A percentile compares a stretch with the other conserved stretches of the same genome.
These are phyloP conservation scores for Hypoxylon sp. DNA, from an alignment of 2,329 filamentous ascomycete genomes.

Conservation along the genomic window DNA sequence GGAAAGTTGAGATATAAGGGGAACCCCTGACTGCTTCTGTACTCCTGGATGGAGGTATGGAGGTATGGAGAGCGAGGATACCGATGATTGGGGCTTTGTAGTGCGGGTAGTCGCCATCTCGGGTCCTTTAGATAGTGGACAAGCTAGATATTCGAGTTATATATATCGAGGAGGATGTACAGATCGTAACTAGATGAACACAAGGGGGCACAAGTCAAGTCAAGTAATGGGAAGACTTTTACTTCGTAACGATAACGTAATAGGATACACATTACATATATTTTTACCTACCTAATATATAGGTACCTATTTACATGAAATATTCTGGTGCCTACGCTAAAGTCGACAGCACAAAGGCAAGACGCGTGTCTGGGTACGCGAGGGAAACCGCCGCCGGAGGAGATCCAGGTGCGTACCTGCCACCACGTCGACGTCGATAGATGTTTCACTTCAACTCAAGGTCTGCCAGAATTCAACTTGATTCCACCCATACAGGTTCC, in stretches of 20 bases:
- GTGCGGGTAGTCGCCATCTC: not conserved
- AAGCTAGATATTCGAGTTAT: not conserved
- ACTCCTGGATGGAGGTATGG: not conserved
- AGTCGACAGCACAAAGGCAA: too few species aligned
- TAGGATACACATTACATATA: not conserved
- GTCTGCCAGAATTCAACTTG: not conserved
- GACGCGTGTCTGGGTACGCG: too few species aligned
- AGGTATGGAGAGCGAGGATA: not conserved
- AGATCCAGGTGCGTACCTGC: not conserved
- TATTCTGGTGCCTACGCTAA: too few species aligned
- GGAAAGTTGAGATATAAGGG: slow-evolving; percentile 15
- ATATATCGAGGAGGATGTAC: not conserved
- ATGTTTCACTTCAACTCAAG: not conserved
- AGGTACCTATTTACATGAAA: not conserved
- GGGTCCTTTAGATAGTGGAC: not conserved
- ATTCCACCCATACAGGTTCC: not conserved
- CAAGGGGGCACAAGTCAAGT: not conserved
- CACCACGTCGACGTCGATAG: not conserved
- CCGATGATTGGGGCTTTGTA: not conserved
- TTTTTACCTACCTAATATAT: too few species aligned
- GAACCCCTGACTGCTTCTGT: not conserved
- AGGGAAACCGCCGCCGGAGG: not conserved
- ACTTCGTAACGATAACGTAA: too few species aligned
- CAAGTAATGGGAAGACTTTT: too few species aligned
- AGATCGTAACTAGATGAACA: not conserved